These are phyloP conservation scores for Euclidium syriacum DNA, from an alignment of 345 rosid species.

Conservation along the genomic window DNA sequence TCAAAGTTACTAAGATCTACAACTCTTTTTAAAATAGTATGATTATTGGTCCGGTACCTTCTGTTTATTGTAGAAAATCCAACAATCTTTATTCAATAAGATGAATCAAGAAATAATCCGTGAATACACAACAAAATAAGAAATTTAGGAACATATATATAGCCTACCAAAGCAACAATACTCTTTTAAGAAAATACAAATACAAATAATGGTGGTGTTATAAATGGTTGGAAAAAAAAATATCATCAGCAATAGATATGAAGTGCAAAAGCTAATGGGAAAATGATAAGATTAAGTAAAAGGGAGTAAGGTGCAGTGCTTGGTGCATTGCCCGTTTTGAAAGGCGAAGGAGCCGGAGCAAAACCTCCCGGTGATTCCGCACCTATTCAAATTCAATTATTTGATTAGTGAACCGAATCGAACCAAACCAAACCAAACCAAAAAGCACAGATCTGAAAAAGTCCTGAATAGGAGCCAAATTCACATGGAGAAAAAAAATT, in stretches of 20 bases:
- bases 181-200: not conserved
- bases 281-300: conserved; percentile 7
- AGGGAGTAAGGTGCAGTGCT: conserved; percentile 8
- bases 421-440: too few relatives aligned
- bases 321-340: not conserved
- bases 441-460: too few relatives aligned
- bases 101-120: conserved; percentile 19
- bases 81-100: conserved; percentile 5
- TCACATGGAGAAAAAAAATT: too few relatives aligned
- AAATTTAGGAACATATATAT: conserved; percentile 2
- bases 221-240: not conserved
- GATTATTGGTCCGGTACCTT: too few relatives aligned
- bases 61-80: too few relatives aligned
- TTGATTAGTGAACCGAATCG: too few relatives aligned
- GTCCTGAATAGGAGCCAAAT: too few relatives aligned
- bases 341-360: conserved; percentile 7
- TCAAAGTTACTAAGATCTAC: too few relatives aligned
- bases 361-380: conserved; percentile 15
- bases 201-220: not conserved
- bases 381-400: conserved; percentile 9
- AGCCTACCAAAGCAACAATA: conserved; percentile 12
- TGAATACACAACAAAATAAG: not conserved
- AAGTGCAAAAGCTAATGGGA: conserved; percentile 14
- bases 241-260: conserved; percentile 2
- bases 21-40: too few relatives aligned